Evolutionary conservation across 768 basidiomycete genomes (phyloP).

Genomic region (Termitomyces sp.): DNA sequence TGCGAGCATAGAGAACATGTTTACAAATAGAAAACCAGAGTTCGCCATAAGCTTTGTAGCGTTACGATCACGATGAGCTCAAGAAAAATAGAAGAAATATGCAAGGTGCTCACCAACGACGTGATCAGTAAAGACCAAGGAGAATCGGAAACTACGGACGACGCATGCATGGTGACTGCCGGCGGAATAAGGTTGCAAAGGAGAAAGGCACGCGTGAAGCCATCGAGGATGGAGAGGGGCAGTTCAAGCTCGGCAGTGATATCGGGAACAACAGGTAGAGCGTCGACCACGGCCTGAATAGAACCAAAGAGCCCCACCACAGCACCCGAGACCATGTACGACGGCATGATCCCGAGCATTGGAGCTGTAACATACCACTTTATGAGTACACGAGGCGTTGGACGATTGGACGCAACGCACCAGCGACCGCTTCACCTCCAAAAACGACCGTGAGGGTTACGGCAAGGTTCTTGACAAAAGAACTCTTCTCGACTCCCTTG

Average conservation of each 20-base stretch:
- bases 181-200: constrained; percentile 76
- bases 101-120: constrained; percentile 49
- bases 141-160: constrained; percentile 47
- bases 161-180: constrained; percentile 47
- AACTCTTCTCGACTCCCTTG: constrained; percentile 37
- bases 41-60: constrained; percentile 58
- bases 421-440: constrained; percentile 69
- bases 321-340: constrained; percentile 74
- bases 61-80: neutral
- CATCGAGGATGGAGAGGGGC: constrained; percentile 70
- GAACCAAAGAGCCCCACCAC: constrained; percentile 56
- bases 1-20: constrained; percentile 69
- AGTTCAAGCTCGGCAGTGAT: constrained; percentile 57
- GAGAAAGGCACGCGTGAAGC: constrained; percentile 71
- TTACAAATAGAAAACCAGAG: constrained; percentile 75
- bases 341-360: constrained; percentile 59
- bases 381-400: constrained; percentile 1
- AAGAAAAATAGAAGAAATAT: neutral
- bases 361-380: constrained; percentile 37
- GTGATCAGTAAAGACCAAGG: constrained; percentile 75
- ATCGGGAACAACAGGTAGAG: constrained; percentile 49
- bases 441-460: constrained; percentile 66
- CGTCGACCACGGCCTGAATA: constrained; percentile 55
- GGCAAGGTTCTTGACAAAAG: constrained; percentile 51
- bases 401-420: constrained; percentile 30